Conservation (phyloP, 2,329 filamentous ascomycete genomes). For the Talaromyces atroroseus region DNA sequence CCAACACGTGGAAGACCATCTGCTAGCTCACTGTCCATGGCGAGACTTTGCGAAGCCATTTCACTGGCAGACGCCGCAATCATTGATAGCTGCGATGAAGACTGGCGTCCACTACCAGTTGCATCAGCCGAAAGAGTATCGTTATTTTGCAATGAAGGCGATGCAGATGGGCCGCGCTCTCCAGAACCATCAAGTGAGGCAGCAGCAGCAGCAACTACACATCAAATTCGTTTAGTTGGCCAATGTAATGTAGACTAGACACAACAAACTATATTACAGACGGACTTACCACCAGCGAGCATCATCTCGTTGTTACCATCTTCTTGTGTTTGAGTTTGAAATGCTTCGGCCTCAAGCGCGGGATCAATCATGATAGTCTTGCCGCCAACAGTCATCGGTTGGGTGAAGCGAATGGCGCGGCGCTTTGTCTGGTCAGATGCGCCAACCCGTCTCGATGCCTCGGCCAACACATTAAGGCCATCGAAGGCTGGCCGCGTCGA, state of each 20-base stretch:
- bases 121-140: constrained; percentile 30
- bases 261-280: neutral
- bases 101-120: constrained; percentile 27
- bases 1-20: constrained; percentile 28
- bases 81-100: constrained; percentile 39
- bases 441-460: constrained; percentile 76
- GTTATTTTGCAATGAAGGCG: constrained; percentile 27
- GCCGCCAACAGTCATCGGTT: constrained; percentile 36
- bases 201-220: constrained; percentile 20
- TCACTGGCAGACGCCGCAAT: constrained; percentile 44
- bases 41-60: constrained; percentile 37
- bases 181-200: constrained; percentile 27
- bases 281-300: constrained; percentile 13
- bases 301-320: constrained; percentile 24
- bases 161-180: constrained; percentile 30
- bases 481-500: constrained; percentile 61
- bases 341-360: constrained; percentile 37
- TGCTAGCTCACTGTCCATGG: constrained; percentile 30
- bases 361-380: constrained; percentile 41
- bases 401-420: constrained; percentile 33
- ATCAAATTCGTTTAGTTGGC: neutral
- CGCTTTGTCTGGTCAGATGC: constrained; percentile 44
- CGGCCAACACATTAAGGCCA: constrained; percentile 77
- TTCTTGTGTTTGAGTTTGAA: constrained; percentile 31
- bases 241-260: neutral